A percentile compares a stretch with the other conserved stretches of the same genome.
Evolutionary conservation across 345 rosid species (phyloP).

Genomic region (Erysimum cheiranthoides): DNA sequence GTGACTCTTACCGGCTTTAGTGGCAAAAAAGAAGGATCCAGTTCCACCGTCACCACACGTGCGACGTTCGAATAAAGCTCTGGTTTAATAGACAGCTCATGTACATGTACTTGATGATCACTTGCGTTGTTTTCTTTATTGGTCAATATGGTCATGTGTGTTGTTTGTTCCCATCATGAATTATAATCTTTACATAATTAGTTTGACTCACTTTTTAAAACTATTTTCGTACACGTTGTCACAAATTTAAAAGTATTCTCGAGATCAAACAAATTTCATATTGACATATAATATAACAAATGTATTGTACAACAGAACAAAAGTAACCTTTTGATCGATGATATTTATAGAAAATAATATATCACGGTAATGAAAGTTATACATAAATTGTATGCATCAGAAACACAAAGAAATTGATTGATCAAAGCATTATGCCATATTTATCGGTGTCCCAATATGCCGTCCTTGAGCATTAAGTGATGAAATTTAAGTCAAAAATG

Average conservation of each 20-base stretch:
- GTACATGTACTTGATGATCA: conserved; percentile 31
- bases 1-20: conserved; percentile 37
- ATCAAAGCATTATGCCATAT: no score
- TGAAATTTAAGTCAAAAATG: no score
- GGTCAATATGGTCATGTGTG: conserved; percentile 27
- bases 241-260: not conserved
- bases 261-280: not conserved
- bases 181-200: not conserved
- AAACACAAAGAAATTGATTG: not conserved
- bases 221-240: conserved; percentile 4
- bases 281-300: not conserved
- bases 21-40: conserved; percentile 43
- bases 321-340: conserved; percentile 8
- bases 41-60: conserved; percentile 42
- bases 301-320: conserved; percentile 12
- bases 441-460: no score
- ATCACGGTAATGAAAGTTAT: not conserved
- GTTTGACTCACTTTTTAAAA: not conserved
- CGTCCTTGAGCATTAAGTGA: no score
- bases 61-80: conserved; percentile 21
- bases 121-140: conserved; percentile 39
- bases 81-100: conserved; percentile 41
- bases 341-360: not conserved
- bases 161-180: conserved; percentile 17
- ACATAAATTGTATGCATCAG: not conserved